Percentiles rank a stretch among this genome's conserved stretches.
Evolutionary conservation across 805 yeast genomes (phyloP).

Genomic region (Metschnikowia koreensis): DNA sequence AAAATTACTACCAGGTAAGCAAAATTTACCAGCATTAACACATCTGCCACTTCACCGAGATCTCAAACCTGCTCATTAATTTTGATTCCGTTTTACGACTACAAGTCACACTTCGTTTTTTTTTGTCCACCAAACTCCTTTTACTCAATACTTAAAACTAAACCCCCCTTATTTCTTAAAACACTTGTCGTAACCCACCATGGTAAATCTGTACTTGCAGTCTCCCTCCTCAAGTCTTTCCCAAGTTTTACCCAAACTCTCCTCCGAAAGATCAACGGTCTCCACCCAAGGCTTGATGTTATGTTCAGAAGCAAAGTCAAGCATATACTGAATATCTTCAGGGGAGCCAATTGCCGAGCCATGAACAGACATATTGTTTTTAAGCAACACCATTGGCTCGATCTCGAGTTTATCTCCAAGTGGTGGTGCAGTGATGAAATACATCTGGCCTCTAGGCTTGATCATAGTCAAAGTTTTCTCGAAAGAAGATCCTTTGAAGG

Average conservation of each 20-base stretch:
- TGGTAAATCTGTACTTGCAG: constrained; percentile 18
- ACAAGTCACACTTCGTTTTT: too few relatives aligned
- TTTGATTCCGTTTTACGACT: too few relatives aligned
- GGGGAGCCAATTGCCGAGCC: constrained; percentile 18
- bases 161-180: constrained; percentile 9
- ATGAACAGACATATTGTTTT: constrained; percentile 14
- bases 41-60: too few relatives aligned
- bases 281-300: constrained; percentile 21
- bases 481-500: constrained; percentile 20
- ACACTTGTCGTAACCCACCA: constrained; percentile 19
- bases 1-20: too few relatives aligned
- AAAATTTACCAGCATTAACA: too few relatives aligned
- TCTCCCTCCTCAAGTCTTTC: constrained; percentile 15
- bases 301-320: constrained; percentile 19
- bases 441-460: constrained; percentile 17
- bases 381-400: constrained; percentile 10
- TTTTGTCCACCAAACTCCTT: background rate
- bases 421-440: constrained; percentile 19
- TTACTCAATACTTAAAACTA: background rate
- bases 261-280: constrained; percentile 18
- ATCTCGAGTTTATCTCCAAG: constrained; percentile 9
- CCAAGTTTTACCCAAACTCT: constrained; percentile 18
- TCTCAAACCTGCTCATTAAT: too few relatives aligned
- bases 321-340: constrained; percentile 18
- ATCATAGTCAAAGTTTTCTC: constrained; percentile 15